These are phyloP conservation scores for Boletus sensibilis DNA, from an alignment of 768 basidiomycete genomes.

Conservation along the genomic window DNA sequence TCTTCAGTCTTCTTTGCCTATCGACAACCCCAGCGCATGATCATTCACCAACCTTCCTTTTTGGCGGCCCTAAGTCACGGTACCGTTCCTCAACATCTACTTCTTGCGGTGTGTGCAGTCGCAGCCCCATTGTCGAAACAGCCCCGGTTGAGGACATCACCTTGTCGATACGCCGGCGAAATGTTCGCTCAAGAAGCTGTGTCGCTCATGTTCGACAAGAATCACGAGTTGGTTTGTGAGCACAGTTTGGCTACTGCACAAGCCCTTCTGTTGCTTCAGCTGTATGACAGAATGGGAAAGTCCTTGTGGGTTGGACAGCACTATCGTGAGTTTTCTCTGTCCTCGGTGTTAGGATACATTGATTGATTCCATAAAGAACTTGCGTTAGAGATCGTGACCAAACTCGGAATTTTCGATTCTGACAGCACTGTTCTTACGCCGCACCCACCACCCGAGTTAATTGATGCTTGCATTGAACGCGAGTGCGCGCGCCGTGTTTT, in stretches of 20 bases:
- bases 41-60: conserved; percentile 81
- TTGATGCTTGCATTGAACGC: conserved; percentile 62
- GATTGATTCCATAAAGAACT: conserved; percentile 43
- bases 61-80: conserved; percentile 62
- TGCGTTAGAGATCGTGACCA: conserved; percentile 64
- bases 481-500: conserved; percentile 81
- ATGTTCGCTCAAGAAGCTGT: conserved; percentile 57
- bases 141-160: conserved; percentile 54
- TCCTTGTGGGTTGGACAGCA: conserved; percentile 32
- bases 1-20: conserved; percentile 75
- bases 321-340: conserved; percentile 27
- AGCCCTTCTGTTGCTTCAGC: conserved; percentile 69
- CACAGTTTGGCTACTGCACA: conserved; percentile 71
- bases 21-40: conserved; percentile 71
- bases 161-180: conserved; percentile 55
- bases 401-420: conserved; percentile 61
- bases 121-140: conserved; percentile 76
- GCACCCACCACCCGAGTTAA: conserved; percentile 56
- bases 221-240: conserved; percentile 57
- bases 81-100: conserved; percentile 65
- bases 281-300: conserved; percentile 55
- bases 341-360: background rate
- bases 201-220: conserved; percentile 68
- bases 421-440: conserved; percentile 62
- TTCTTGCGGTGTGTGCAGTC: conserved; percentile 73